Evolutionary conservation across 164 flowering plant species (phyloP), one percentile per base, ranked within the genome.

Genomic region (Protea cynaroides): DNA sequence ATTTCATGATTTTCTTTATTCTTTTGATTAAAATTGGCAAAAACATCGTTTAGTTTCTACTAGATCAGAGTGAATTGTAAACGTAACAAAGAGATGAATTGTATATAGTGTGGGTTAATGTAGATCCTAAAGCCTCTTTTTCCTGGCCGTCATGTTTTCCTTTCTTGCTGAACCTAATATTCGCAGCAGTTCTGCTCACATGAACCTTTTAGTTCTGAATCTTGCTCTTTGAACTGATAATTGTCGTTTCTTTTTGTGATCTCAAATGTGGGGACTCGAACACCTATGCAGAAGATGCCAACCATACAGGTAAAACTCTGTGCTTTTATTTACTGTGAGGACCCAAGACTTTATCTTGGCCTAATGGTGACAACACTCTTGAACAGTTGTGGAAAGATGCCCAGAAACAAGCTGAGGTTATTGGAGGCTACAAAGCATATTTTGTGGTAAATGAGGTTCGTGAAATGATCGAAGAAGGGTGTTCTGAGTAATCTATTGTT

Each of bases 371-470:
- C 58, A 52, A 40, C 21, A 25, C 34, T 65, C 10, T 2, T 70
- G 38, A 46, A 61, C 87, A 89, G 97, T 69, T 89, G 18, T 92
- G 96, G 97, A 82, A 76, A 68, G 88, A 83, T 56, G 58, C 89
- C 72, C 70, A 83, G 75, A 86, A 89, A 75, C 89, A 83, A 71
- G 83, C 72, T 6, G 94, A 92, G 79, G 86, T 91, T 69, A 81
- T 92, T 37, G 97, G 97, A 59, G 90, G 88, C 43, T 90, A 89
- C 74, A 86, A 89, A 80, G 94, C 92, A 55, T 70, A 88, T 71
- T 67, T 87, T 55, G 96, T 92, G 19, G 80, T 86, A 10, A 81
- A 80, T 44, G 96, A 92, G 65, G 82, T 92, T 61, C 87, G 88
- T 10, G 80, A 84, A 50, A 92, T 89, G 92, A 91, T 89, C 19